These are phyloP conservation scores for Lodderomyces parapsilosis DNA, from an alignment of 1,139 yeast species.

Conservation along the genomic window DNA sequence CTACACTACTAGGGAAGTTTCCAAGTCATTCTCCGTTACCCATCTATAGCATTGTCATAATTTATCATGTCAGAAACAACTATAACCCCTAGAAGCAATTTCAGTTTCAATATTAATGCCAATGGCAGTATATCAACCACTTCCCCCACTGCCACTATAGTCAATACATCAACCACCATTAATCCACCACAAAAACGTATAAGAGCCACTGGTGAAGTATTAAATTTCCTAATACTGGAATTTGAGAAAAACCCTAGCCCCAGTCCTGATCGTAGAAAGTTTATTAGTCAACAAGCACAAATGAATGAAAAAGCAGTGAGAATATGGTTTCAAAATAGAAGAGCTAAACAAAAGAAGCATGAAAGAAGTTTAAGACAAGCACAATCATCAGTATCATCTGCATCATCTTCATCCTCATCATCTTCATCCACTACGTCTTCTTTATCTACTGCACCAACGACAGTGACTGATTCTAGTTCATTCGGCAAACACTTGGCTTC, in stretches of 20 bases:
- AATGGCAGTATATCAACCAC: not conserved
- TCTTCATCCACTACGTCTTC: not conserved
- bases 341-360: conserved; percentile 74
- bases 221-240: conserved; percentile 66
- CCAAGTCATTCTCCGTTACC: no score
- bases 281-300: conserved; percentile 70
- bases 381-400: conserved; percentile 4
- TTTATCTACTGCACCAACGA: no score
- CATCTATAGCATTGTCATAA: no score
- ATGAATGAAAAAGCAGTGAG: conserved; percentile 92
- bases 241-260: conserved; percentile 75
- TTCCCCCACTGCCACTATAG: not conserved
- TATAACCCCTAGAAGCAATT: not conserved
- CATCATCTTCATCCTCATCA: conserved; percentile 2
- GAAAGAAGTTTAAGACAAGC: conserved; percentile 37
- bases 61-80: not conserved
- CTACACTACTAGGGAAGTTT: no score
- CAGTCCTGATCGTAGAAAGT: conserved; percentile 62
- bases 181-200: conserved; percentile 28
- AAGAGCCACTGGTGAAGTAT: conserved; percentile 83
- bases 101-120: not conserved
- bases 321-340: conserved; percentile 91
- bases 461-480: not conserved
- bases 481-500: not conserved
- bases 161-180: not conserved